A percentile compares a stretch with the other conserved stretches of the same genome.
Conservation (phyloP, 768 basidiomycete species). For the Termitomyces heimii region DNA sequence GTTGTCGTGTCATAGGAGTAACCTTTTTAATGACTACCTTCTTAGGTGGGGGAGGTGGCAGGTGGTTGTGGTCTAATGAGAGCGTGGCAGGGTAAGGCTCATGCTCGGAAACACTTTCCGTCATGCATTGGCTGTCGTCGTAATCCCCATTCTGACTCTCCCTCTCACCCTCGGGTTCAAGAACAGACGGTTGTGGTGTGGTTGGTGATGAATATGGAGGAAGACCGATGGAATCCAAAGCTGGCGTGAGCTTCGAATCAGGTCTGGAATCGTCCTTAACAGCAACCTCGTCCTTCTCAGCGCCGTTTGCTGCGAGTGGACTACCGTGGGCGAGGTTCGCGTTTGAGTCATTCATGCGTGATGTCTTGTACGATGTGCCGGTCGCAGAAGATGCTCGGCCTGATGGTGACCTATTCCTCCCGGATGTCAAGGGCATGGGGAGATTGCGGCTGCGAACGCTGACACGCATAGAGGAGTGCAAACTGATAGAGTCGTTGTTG, state of each 20-base stretch:
- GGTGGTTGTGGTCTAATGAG: slow-evolving; percentile 10
- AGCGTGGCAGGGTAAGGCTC: slow-evolving; percentile 1
- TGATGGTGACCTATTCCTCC: slow-evolving; percentile 9
- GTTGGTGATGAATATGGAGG: slow-evolving; percentile 10
- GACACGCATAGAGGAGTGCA: slow-evolving; percentile 33
- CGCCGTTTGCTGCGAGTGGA: slow-evolving; percentile 2
- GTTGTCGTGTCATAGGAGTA: not conserved
- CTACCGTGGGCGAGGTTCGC: slow-evolving; percentile 12
- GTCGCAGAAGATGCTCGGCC: slow-evolving; percentile 21
- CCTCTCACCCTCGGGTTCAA: slow-evolving; percentile 16
- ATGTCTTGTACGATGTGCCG: slow-evolving; percentile 38
- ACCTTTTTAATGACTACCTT: slow-evolving; percentile 12
- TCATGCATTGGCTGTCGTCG: not conserved
- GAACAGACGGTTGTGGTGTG: slow-evolving; percentile 15
- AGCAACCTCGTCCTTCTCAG: slow-evolving; percentile 17
- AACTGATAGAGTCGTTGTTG: slow-evolving; percentile 34
- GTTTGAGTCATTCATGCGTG: slow-evolving; percentile 28
- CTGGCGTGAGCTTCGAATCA: slow-evolving; percentile 70
- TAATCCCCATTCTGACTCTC: slow-evolving; percentile 4
- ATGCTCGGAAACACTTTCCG: not conserved
- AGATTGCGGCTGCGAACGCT: slow-evolving; percentile 33
- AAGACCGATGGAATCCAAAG: slow-evolving; percentile 14
- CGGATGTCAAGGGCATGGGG: slow-evolving; percentile 5
- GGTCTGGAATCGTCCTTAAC: slow-evolving; percentile 39
- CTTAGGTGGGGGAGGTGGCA: not conserved